phyloP scores from a whole-genome alignment of 352 stramenopile genomes.

The Phytophthora quininea region DNA sequence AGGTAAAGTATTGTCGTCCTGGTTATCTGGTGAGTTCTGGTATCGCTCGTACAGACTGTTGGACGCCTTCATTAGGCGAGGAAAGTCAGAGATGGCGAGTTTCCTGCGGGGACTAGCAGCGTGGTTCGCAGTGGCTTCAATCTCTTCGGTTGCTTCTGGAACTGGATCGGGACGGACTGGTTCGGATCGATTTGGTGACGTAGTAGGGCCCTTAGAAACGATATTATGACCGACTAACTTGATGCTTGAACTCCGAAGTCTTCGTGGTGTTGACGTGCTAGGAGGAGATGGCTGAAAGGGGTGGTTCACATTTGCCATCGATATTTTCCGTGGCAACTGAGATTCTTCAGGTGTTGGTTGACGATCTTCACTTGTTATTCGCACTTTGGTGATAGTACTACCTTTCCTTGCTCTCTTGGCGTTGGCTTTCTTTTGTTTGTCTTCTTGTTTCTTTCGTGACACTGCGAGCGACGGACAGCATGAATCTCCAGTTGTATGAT shows the following conservation, averaged over 20 bases:
- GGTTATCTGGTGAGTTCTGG: slow-evolving; percentile 28
- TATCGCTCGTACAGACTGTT: slow-evolving; percentile 42
- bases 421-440: slow-evolving; percentile 51
- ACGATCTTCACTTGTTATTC: slow-evolving; percentile 45
- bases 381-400: slow-evolving; percentile 40
- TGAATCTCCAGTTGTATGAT: slow-evolving; percentile 73
- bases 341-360: slow-evolving; percentile 1
- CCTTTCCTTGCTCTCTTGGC: slow-evolving; percentile 49
- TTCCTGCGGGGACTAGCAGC: slow-evolving; percentile 29
- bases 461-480: slow-evolving; percentile 46
- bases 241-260: slow-evolving; percentile 34
- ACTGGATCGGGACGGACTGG: neutral
- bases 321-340: neutral
- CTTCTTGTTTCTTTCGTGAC: slow-evolving; percentile 62
- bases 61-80: slow-evolving; percentile 39
- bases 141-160: neutral
- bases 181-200: slow-evolving; percentile 27
- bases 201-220: slow-evolving; percentile 21
- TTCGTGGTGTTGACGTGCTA: slow-evolving; percentile 15
- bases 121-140: slow-evolving; percentile 2
- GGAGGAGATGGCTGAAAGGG: slow-evolving; percentile 17
- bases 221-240: slow-evolving; percentile 47
- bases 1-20: slow-evolving; percentile 20
- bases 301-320: too few species aligned
- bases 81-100: slow-evolving; percentile 41